Percentiles rank a stretch among this genome's conserved stretches.
Evolutionary conservation across 768 basidiomycete species (phyloP).

Genomic region (Agrocybe chaxingu): DNA sequence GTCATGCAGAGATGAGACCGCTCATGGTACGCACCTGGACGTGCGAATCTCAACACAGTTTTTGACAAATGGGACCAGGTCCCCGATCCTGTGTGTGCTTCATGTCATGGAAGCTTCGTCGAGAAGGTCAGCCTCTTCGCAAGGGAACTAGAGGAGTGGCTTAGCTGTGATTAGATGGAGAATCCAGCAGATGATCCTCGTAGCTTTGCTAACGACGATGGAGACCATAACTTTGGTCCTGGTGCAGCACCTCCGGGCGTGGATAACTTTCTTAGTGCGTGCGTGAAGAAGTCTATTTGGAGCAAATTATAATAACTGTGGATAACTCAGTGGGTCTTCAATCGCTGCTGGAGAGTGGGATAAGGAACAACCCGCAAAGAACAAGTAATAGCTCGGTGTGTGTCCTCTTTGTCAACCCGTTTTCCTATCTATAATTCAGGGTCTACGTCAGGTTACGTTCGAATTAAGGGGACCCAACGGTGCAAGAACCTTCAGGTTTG

Average conservation of each 20-base stretch:
- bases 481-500: constrained; percentile 23
- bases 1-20: constrained; percentile 85
- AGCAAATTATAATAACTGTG: neutral
- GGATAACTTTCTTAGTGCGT: constrained; percentile 49
- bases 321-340: constrained; percentile 30
- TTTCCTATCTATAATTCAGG: neutral
- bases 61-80: constrained; percentile 39
- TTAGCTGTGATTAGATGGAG: constrained; percentile 54
- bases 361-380: constrained; percentile 13
- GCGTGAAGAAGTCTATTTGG: neutral
- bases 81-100: constrained; percentile 81
- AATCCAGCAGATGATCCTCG: constrained; percentile 75
- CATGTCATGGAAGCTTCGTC: constrained; percentile 79
- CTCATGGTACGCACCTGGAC: constrained; percentile 57
- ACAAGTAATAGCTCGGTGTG: constrained; percentile 16
- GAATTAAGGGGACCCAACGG: constrained; percentile 24
- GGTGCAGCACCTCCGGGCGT: constrained; percentile 36
- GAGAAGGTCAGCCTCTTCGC: constrained; percentile 54
- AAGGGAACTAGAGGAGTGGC: constrained; percentile 6
- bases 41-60: constrained; percentile 2
- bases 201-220: constrained; percentile 44
- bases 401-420: neutral
- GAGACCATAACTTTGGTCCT: constrained; percentile 16
- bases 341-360: constrained; percentile 32
- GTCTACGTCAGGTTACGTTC: constrained; percentile 20